A percentile compares a stretch with the other conserved stretches of the same genome.
These are phyloP conservation scores for Fusarium pininemorale DNA, from an alignment of 2,329 filamentous ascomycete species.

Conservation along the genomic window DNA sequence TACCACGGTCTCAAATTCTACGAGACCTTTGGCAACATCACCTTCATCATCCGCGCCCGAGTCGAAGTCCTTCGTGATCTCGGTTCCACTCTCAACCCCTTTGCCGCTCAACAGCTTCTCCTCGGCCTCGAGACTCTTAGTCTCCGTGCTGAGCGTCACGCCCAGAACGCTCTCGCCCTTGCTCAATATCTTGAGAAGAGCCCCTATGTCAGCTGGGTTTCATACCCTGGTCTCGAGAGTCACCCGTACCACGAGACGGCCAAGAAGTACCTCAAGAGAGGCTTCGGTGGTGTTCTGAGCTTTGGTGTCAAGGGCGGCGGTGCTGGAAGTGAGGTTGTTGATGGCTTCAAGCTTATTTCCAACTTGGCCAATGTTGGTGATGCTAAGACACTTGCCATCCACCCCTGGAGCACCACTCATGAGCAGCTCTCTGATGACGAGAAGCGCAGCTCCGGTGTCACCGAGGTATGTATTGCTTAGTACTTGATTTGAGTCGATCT, in stretches of 20 bases:
- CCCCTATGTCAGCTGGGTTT: constrained; percentile 89
- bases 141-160: constrained; percentile 86
- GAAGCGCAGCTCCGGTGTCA: constrained; percentile 81
- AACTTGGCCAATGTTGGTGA: constrained; percentile 97
- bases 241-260: constrained; percentile 83
- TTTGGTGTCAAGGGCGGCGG: constrained; percentile 93
- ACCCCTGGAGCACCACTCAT: constrained; percentile 95
- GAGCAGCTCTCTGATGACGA: constrained; percentile 89
- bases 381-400: constrained; percentile 92
- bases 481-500: neutral
- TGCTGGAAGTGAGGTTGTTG: constrained; percentile 86
- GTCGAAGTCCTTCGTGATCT: constrained; percentile 92
- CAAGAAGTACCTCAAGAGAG: constrained; percentile 85
- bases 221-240: constrained; percentile 86
- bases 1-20: constrained; percentile 96
- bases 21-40: constrained; percentile 85
- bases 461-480: constrained; percentile 62
- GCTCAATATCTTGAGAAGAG: constrained; percentile 86
- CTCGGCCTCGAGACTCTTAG: constrained; percentile 91
- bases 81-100: constrained; percentile 84
- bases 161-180: constrained; percentile 80
- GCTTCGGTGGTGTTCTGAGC: constrained; percentile 89
- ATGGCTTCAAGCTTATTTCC: constrained; percentile 93
- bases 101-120: constrained; percentile 90
- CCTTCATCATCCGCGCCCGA: constrained; percentile 85